Percentiles rank a stretch among this genome's conserved stretches.
phyloP scores from a whole-genome alignment of 164 flowering plant genomes.

The Kingdonia uniflora region DNA sequence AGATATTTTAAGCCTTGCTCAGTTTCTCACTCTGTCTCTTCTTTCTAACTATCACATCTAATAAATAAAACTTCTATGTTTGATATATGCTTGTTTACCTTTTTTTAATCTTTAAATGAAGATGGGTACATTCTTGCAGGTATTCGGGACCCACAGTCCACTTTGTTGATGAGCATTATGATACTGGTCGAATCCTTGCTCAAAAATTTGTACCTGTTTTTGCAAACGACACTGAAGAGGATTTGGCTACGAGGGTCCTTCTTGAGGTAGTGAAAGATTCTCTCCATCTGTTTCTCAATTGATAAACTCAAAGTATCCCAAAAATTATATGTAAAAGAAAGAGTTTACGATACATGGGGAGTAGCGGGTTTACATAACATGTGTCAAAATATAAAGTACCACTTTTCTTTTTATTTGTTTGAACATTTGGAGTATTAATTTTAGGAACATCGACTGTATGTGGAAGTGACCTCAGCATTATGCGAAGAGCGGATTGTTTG shows the following conservation, averaged over 20 bases:
- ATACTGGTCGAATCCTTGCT: conserved; percentile 82
- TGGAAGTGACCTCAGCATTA: conserved; percentile 53
- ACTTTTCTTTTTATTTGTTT: background rate
- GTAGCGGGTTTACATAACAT: too few species aligned
- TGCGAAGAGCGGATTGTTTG: conserved; percentile 73
- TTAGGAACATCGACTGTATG: conserved; percentile 73
- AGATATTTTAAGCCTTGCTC: too few species aligned
- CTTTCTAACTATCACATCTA: too few species aligned
- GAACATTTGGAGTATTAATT: background rate
- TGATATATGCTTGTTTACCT: background rate
- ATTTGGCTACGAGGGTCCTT: conserved; percentile 80
- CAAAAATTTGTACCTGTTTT: conserved; percentile 80
- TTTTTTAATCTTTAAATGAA: background rate
- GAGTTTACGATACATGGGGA: too few species aligned
- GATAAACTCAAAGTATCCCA: too few species aligned
- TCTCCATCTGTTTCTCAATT: too few species aligned
- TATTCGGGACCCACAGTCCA: conserved; percentile 87
- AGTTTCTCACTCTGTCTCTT: too few species aligned
- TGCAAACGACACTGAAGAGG: conserved; percentile 62
- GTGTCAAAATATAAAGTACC: too few species aligned
- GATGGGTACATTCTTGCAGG: conserved; percentile 21
- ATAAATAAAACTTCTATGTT: too few species aligned
- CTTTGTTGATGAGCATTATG: conserved; percentile 88
- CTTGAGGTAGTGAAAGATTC: background rate
- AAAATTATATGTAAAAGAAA: too few species aligned